These are phyloP conservation scores for Theileria parva DNA, from an alignment of 169 alveolate genomes.

Conservation along the genomic window DNA sequence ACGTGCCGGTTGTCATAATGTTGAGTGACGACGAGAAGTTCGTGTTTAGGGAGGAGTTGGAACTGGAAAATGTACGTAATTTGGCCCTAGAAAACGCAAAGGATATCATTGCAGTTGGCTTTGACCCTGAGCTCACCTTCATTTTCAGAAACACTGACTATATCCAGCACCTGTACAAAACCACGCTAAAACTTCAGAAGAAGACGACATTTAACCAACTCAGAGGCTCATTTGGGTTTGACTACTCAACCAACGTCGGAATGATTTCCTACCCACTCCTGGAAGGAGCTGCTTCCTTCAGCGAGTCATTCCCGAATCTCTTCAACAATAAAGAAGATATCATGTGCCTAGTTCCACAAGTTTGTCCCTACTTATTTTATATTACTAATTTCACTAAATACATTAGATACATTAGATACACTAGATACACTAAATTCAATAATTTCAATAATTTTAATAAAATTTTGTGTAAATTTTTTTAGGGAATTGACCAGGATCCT, in stretches of 20 bases:
- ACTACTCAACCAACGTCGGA: conserved; percentile 91
- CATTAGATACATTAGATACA: too few species aligned
- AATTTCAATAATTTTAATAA: not conserved
- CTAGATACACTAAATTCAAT: too few species aligned
- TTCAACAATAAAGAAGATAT: conserved; percentile 82
- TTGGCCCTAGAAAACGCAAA: conserved; percentile 94
- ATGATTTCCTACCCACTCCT: conserved; percentile 95
- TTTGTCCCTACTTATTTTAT: not conserved
- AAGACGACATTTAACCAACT: conserved; percentile 92
- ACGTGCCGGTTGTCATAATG: conserved; percentile 97
- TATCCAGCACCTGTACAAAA: conserved; percentile 88
- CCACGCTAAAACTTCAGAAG: conserved; percentile 90
- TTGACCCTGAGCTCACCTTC: conserved; percentile 96
- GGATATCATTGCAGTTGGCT: conserved; percentile 99
- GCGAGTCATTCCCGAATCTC: conserved; percentile 91
- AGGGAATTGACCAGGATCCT: conserved; percentile 99
- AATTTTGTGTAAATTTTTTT: not conserved
- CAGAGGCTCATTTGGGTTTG: conserved; percentile 89
- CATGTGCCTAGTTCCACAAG: conserved; percentile 91
- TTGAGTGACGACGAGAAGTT: conserved; percentile 99
- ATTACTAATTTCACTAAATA: not conserved
- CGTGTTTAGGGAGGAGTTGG: conserved; percentile 90
- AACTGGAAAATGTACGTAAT: conserved; percentile 83
- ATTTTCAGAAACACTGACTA: conserved; percentile 91
- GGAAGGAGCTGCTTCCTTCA: conserved; percentile 95